These are phyloP conservation scores for Cenococcum geophilum DNA, from an alignment of 495 filamentous ascomycete genomes.

Conservation along the genomic window DNA sequence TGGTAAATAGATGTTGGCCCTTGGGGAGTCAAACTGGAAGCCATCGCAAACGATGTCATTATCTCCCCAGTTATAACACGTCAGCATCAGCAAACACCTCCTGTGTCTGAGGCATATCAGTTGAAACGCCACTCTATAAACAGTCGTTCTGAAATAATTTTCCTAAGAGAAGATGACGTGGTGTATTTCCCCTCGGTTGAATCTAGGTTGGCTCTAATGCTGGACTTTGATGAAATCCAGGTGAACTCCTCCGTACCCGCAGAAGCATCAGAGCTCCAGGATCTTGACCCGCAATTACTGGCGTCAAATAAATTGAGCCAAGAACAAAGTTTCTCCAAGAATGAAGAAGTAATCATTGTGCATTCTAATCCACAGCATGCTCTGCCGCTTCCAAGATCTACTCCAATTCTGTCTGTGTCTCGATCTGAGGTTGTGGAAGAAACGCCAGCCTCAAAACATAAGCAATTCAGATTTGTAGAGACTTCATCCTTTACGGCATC, in stretches of 20 bases:
- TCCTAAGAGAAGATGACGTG: conserved; percentile 22
- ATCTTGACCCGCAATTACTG: neutral
- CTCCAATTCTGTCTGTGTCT: conserved; percentile 10
- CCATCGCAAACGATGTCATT: conserved; percentile 2
- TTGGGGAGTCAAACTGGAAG: conserved; percentile 21
- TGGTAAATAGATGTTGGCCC: conserved; percentile 6
- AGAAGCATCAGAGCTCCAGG: conserved; percentile 8
- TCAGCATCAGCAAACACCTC: neutral
- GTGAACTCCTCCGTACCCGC: conserved; percentile 19
- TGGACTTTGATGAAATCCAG: conserved; percentile 16
- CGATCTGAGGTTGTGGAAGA: conserved; percentile 23
- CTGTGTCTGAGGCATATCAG: conserved; percentile 8
- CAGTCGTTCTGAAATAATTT: conserved; percentile 14
- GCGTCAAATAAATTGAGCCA: conserved; percentile 1
- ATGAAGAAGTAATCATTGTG: neutral
- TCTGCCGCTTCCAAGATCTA: neutral
- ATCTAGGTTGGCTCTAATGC: conserved; percentile 1
- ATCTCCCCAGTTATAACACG: conserved; percentile 2
- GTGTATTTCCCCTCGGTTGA: conserved; percentile 1
- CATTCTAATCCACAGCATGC: neutral
- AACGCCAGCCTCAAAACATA: conserved; percentile 13
- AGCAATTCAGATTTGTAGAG: neutral
- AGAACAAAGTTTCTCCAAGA: neutral
- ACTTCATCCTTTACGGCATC: neutral
- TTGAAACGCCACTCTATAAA: conserved; percentile 1